Base-by-base conservation (phyloP, 306 rosid species). In the Vicia sativa region DNA sequence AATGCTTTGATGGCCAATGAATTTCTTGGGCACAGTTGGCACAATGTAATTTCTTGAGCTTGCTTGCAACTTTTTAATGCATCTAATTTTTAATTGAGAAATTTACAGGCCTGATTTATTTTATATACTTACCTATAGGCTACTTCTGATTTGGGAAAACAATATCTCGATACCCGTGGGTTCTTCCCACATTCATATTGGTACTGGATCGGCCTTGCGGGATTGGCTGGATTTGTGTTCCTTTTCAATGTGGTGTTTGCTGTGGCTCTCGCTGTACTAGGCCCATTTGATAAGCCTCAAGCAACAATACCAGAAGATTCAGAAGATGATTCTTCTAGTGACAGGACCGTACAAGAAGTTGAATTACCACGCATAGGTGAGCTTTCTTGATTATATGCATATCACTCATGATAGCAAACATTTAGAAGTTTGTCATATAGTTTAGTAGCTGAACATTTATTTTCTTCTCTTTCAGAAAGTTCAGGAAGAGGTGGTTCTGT, bases 131-230 rank as follows among this genome's bases (percentile, higher is more conserved):
- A 65, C 16, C 49, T 35, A 46, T 13, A 39, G 73, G 93, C 11
- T 62, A 23, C 31, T 35, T 0, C 3, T 37, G 45, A 62, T 43
- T 62, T 42, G 53, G 52, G 69, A 86, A 18, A 60, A 15, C 0
- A 4, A 1, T 38, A 42, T 50, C 74, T 86, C 19, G 52, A 78
- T 2, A 58, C 39, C 3, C 82, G 81, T 11, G 79, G 76, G 2
- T 74, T 86, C 74, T 70, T 71, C 73, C 35, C 79, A 13, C 23
- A 78, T 3, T 28, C 86, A 62, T 49, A 71, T 60, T 86, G 87
- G 91, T 86, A 78, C 67, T 86, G 91, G 91, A 23, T 86, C 45
- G 84, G 91, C 18, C n/a, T 70, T 2, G 85, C 70, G 11, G 91
- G 71, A 45, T 7, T 63, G 57, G 6, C 6, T 14, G 85, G 85